These are phyloP conservation scores for Collybia mongolica DNA, from an alignment of 768 basidiomycete species.

Conservation along the genomic window DNA sequence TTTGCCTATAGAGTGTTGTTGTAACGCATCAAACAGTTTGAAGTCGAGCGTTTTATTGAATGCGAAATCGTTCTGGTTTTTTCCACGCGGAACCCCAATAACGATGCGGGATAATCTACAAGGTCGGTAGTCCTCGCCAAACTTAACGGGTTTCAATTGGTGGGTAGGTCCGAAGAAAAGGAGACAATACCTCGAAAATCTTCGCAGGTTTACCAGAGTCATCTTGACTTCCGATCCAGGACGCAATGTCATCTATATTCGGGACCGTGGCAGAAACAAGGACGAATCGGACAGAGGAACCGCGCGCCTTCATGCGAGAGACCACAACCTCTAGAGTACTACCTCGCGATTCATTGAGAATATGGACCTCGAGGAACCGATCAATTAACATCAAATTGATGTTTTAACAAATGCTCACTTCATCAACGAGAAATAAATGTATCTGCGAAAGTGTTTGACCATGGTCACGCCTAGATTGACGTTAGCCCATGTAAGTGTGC, in stretches of 20 bases:
- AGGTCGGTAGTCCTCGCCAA: constrained; percentile 90
- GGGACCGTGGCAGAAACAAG: constrained; percentile 94
- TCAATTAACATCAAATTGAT: neutral
- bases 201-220: constrained; percentile 44
- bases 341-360: constrained; percentile 87
- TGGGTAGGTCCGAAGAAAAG: neutral
- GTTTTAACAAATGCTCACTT: constrained; percentile 42
- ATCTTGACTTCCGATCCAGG: constrained; percentile 69
- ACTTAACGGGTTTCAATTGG: constrained; percentile 43
- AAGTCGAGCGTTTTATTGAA: constrained; percentile 71
- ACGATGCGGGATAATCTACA: constrained; percentile 77
- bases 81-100: constrained; percentile 62
- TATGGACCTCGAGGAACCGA: constrained; percentile 66
- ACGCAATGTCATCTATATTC: constrained; percentile 86
- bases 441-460: constrained; percentile 68
- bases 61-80: constrained; percentile 73
- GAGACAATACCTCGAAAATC: constrained; percentile 59
- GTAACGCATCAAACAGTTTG: constrained; percentile 71
- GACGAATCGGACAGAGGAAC: constrained; percentile 72
- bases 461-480: constrained; percentile 53
- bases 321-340: constrained; percentile 94
- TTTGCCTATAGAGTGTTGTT: constrained; percentile 72
- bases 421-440: constrained; percentile 86
- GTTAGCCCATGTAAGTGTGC: neutral
- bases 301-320: constrained; percentile 85